A percentile compares a stretch with the other conserved stretches of the same genome.
phyloP scores from a whole-genome alignment of 2,329 filamentous ascomycete genomes.

The Aspergillus fumigatiaffinis region DNA sequence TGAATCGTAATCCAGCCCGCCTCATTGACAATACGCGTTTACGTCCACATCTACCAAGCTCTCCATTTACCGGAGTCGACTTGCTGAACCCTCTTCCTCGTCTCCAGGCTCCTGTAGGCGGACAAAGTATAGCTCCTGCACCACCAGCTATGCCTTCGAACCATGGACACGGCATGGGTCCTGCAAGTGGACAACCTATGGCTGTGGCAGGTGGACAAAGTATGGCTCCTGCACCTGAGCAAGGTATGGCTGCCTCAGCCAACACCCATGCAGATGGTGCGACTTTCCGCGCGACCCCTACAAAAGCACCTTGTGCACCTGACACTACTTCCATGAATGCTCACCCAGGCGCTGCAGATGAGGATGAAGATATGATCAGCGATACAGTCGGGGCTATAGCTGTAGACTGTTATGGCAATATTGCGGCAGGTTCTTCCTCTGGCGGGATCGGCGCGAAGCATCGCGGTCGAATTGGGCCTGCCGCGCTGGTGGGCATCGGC shows the following conservation, averaged over 20 bases:
- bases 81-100: background rate
- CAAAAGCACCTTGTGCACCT: background rate
- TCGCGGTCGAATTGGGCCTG: slow-evolving; percentile 82
- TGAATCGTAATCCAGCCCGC: slow-evolving; percentile 20
- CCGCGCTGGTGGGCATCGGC: slow-evolving; percentile 86
- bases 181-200: background rate
- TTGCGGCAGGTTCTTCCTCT: slow-evolving; percentile 92
- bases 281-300: background rate
- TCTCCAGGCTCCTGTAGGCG: background rate
- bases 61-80: background rate
- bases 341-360: background rate
- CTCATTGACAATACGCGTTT: background rate
- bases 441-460: slow-evolving; percentile 99
- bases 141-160: background rate
- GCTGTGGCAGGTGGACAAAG: background rate
- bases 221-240: background rate
- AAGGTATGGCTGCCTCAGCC: background rate
- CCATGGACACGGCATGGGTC: background rate
- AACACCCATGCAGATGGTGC: background rate
- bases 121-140: background rate
- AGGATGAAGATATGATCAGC: slow-evolving; percentile 62
- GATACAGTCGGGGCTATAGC: slow-evolving; percentile 97
- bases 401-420: slow-evolving; percentile 77
- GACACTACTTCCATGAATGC: background rate
- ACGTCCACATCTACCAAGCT: background rate